phyloP scores from a whole-genome alignment of 129 eudicot species.

The Tanacetum coccineum region DNA sequence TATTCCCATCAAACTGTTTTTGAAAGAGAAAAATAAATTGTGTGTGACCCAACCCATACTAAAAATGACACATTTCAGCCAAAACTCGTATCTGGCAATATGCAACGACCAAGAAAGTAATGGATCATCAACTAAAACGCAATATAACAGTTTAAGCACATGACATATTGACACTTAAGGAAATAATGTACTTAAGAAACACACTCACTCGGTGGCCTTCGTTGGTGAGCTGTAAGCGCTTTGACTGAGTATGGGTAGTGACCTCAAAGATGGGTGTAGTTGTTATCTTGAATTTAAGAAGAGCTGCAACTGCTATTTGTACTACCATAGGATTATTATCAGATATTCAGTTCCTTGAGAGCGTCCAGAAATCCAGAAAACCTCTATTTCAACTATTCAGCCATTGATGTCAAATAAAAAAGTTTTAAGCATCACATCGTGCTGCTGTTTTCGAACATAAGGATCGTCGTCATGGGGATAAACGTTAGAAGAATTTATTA shows the following conservation, averaged over 20 bases:
- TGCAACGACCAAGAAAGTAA: no score
- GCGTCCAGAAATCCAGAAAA: slow-evolving; percentile 83
- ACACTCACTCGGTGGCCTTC: slow-evolving; percentile 94
- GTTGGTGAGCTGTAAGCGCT: slow-evolving; percentile 89
- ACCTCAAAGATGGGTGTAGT: slow-evolving; percentile 66
- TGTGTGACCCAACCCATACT: no score
- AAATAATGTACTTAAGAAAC: neutral
- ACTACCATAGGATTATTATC: slow-evolving; percentile 98
- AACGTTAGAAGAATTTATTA: neutral
- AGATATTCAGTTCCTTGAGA: slow-evolving; percentile 84
- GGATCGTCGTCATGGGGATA: slow-evolving; percentile 83
- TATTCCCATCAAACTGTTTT: no score
- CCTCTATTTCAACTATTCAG: slow-evolving; percentile 93
- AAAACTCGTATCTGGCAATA: no score
- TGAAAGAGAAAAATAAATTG: no score
- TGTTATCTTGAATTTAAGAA: slow-evolving; percentile 90
- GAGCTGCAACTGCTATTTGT: slow-evolving; percentile 94
- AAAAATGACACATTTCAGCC: no score
- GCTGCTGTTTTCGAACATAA: slow-evolving; percentile 98
- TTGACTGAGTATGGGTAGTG: slow-evolving; percentile 72
- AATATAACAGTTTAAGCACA: no score
- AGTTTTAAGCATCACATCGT: slow-evolving; percentile 93
- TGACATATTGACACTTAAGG: no score
- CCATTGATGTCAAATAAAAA: slow-evolving; percentile 83
- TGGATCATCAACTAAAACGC: no score